Base-by-base conservation (phyloP, 305 asterid species). In the Fraxinus xanthoxyloides region DNA sequence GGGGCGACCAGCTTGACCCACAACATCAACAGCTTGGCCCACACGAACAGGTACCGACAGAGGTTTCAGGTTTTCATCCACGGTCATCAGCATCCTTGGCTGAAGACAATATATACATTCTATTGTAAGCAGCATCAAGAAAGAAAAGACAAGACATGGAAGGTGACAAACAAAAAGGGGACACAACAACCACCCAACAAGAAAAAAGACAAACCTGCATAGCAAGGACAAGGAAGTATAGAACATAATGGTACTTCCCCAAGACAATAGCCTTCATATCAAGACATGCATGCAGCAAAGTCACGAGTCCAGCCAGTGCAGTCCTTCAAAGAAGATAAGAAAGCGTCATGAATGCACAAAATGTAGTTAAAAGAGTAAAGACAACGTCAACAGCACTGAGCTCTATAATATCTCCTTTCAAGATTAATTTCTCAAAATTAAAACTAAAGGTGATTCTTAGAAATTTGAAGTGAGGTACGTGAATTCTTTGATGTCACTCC, bases 21-120 rank as follows among this genome's bases (percentile, higher is more conserved):
- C 98, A 24, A 93, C 98, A 85, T 94, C 99, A 21, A 97, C 98
- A 67, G 99, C 98, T 88, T 94, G 98, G 17, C 99, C 99, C 78
- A 97, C 99, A 4, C 98, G 97, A 8, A 97, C 98, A 7, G 98
- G 98, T 24, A 97, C 97, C 0, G 97, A 90, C 67, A 97, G 84
- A 30, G 98, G 97, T 80, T 97, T 94, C 82, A 94, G 88, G 81
- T 92, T 93, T 80, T 93, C 99, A 84, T 97, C 98, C 46, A 97
- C 97, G 0, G 98, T 97, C 90, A 94, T 77, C 81, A 97, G 73
- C 99, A 97, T 97, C 87, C 98, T 92, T 76, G 99, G 99, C 98
- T 94, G 92, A n/a, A 72, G 76, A 59, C 5, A 69, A 7, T 17
- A 23, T 31, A 23, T 15, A 73, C 19, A 31, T 65, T 59, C 23